These are phyloP conservation scores for Trichoderma sp. DNA, from an alignment of 2,329 filamentous ascomycete genomes.

Conservation along the genomic window DNA sequence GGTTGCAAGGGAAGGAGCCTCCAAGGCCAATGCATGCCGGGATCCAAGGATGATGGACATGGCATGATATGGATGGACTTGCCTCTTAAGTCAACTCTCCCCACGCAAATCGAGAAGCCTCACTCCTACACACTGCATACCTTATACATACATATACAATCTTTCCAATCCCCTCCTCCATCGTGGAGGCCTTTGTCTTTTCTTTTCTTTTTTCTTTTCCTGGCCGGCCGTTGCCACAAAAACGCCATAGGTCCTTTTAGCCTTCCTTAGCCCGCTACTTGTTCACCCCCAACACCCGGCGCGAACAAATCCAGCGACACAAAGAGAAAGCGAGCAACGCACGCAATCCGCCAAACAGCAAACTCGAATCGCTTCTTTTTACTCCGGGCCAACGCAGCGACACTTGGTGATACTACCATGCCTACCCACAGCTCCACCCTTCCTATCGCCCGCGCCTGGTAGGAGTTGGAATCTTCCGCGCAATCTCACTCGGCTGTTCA, in stretches of 20 bases:
- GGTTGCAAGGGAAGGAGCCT: conserved; percentile 10
- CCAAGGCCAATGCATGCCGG: conserved; percentile 10
- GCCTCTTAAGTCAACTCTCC: conserved; percentile 16
- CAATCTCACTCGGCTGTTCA: neutral
- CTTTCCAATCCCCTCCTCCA: neutral
- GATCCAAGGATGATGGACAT: conserved; percentile 15
- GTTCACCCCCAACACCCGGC: conserved; percentile 2
- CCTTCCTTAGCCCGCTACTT: neutral
- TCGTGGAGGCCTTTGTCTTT: neutral
- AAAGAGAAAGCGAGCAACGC: neutral
- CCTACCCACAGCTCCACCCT: conserved; percentile 9
- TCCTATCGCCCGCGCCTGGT: conserved; percentile 17
- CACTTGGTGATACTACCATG: conserved; percentile 15
- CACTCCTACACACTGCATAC: neutral
- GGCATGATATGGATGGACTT: conserved; percentile 18
- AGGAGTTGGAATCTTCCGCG: conserved; percentile 11
- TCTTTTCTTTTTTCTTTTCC: neutral
- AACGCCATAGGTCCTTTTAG: conserved; percentile 4
- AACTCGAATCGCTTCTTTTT: neutral
- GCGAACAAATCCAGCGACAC: neutral
- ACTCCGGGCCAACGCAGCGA: neutral
- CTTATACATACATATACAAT: neutral
- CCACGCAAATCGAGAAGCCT: conserved; percentile 15
- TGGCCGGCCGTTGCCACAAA: conserved; percentile 1
- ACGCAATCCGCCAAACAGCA: neutral